Conservation (phyloP, 805 yeast species). For the Yarrowia deformans region DNA sequence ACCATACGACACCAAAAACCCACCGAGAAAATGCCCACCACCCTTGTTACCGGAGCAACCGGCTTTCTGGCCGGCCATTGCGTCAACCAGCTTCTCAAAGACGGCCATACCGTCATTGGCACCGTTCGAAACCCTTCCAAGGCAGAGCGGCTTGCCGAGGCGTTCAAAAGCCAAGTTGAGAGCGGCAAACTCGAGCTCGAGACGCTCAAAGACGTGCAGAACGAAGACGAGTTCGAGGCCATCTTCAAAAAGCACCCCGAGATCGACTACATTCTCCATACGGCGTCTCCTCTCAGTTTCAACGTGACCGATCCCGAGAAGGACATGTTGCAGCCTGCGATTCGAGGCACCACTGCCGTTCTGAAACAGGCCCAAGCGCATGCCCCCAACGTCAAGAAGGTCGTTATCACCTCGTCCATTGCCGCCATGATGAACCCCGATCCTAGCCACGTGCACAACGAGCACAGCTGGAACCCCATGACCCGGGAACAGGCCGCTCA, state of each 20-base stretch:
- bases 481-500: constrained; percentile 46
- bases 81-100: constrained; percentile 52
- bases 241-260: constrained; percentile 53
- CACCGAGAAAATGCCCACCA: constrained; percentile 39
- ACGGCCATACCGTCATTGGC: constrained; percentile 57
- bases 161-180: constrained; percentile 41
- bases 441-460: constrained; percentile 46
- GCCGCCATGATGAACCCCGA: constrained; percentile 56
- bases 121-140: constrained; percentile 56
- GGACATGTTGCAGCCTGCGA: constrained; percentile 57
- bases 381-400: constrained; percentile 49
- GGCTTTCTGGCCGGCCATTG: constrained; percentile 58
- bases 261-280: constrained; percentile 52
- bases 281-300: constrained; percentile 54
- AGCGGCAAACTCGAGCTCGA: constrained; percentile 46
- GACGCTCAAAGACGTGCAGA: constrained; percentile 48
- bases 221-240: constrained; percentile 57
- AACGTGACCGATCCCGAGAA: constrained; percentile 52
- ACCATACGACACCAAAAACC: no score
- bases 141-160: constrained; percentile 49
- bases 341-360: constrained; percentile 56
- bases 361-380: constrained; percentile 53
- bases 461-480: constrained; percentile 52
- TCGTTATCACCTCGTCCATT: constrained; percentile 58
- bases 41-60: constrained; percentile 56